Base-by-base conservation (phyloP, 169 alveolate species). In the Toxoplasma gondii region DNA sequence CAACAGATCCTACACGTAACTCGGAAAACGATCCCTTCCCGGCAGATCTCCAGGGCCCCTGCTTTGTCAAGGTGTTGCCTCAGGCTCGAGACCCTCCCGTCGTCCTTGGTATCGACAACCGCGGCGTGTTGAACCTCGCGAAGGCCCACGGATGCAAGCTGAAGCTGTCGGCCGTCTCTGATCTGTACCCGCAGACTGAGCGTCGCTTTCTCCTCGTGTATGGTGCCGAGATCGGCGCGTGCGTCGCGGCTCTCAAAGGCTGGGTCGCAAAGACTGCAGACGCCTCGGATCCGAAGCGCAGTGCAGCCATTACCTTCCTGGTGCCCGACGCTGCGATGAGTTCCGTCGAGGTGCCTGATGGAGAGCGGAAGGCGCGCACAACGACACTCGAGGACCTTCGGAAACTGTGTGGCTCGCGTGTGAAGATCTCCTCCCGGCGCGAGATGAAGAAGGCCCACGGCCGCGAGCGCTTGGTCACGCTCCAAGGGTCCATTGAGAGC, bases 41-140 rank as follows among this genome's bases (percentile, higher is more conserved):
- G 0, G 91, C 94, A 31, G 94, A 92, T 44, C 87, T 92, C 5
- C 91, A 92, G 58, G 94, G 94, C 41, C 94, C 94, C 4, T 92
- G 94, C 64, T 92, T 78, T 31, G 58, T 92, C 64, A 92, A 92
- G 92, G 53, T 92, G 64, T 86, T 92, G 87, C 94, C 94, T 4
- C 94, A 67, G 78, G 88, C 29, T 34, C 94, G 94, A 2, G 94
- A 92, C 58, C 91, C 86, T 0, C 86, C 94, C 45, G 86, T 92
- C 44, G 49, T 92, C 10, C 80, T 92, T 10, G 94, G 94, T 4
- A 90, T 92, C n/a, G 94, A 92, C 92, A 92, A 92, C 44, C n/a
- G 94, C 38, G 94, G 94, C 22, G 43, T 92, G 53, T 1, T 44
- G 81, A 81, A 83, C 44, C 36, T 92, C 74, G 94, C 94, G 31